Base-by-base conservation (phyloP, 306 rosid species). In the Cicer chorassanicum region DNA sequence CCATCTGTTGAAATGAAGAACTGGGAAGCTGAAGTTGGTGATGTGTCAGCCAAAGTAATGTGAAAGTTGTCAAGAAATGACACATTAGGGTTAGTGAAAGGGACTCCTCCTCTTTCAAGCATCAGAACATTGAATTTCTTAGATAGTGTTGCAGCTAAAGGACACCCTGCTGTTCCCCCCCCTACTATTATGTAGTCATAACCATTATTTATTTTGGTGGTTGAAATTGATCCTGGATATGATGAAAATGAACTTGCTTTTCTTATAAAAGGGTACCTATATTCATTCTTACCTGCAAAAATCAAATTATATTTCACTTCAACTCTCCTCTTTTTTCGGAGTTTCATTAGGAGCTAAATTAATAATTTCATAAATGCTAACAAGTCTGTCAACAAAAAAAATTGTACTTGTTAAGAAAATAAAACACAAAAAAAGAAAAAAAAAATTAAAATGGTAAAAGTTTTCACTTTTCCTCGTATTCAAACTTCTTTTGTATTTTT, bases 131-230 rank as follows among this genome's bases (percentile, higher is more conserved):
- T 88, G 78, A 86, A 91, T 1, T 86, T 94, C 44, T 90, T 67
- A 0, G 98, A 91, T 2, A 94, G 84, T 7, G 98, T 94, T n/a
- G 98, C 86, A 13, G 96, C 98, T 79, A 94, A 69, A 43, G 98
- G 98, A 24, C 98, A 94, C 36, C 98, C 98, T 1, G 97, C 91
- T 6, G 98, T 90, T 51, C 98, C 98, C 8, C 98, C 98, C 16
- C 98, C 98, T 13, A 94, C 89, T 9, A 94, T 78, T 54, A 94
- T 94, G 81, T 94, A 94, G 76, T 94, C 97, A 68, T 83, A 94
- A 0, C 9, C 91, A 51, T 78, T 72, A 21, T 50, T 73, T 34
- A 15, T 78, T 8, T 78, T 49, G 63, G 81, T 81, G 2, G 90
- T 80, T 64, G 93, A 83, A 41, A 81, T 45, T 62, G 96, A 81